Conservation (phyloP, 2,329 filamentous ascomycete species). For the Laburnicola sp. region DNA sequence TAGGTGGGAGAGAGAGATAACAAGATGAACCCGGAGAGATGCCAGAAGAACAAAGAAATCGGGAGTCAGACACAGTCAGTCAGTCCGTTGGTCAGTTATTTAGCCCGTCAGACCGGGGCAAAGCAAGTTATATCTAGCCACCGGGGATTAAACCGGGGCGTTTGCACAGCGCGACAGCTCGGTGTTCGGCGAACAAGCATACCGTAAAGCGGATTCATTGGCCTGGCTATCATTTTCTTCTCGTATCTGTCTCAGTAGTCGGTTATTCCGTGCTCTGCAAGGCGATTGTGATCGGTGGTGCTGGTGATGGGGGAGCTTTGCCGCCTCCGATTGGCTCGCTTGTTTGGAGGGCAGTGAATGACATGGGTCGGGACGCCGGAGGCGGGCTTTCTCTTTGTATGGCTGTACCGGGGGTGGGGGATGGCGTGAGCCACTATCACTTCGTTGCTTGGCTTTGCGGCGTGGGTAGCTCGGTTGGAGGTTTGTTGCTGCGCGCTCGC, state of each 20-base stretch:
- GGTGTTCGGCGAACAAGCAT: neutral
- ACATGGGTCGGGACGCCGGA: neutral
- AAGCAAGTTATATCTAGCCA: neutral
- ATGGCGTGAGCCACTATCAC: too few species aligned
- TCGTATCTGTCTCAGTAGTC: too few species aligned
- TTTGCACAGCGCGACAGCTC: neutral
- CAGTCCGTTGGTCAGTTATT: neutral
- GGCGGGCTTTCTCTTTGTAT: neutral
- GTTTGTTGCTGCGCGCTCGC: too few species aligned
- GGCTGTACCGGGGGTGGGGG: too few species aligned
- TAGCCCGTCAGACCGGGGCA: neutral
- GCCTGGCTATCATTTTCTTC: too few species aligned
- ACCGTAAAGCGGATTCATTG: too few species aligned
- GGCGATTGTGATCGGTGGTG: neutral
- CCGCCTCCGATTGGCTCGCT: slow-evolving; percentile 8
- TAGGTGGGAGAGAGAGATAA: too few species aligned
- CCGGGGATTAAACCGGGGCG: slow-evolving; percentile 1
- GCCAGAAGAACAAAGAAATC: neutral
- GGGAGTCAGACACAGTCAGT: neutral
- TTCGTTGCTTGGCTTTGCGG: too few species aligned
- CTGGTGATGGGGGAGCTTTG: slow-evolving; percentile 2
- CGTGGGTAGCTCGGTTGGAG: too few species aligned
- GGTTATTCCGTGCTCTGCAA: neutral
- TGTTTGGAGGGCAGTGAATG: neutral
- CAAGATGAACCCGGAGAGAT: neutral